These are phyloP conservation scores for Whalleya microplaca DNA, from an alignment of 2,329 filamentous ascomycete species.

Conservation along the genomic window DNA sequence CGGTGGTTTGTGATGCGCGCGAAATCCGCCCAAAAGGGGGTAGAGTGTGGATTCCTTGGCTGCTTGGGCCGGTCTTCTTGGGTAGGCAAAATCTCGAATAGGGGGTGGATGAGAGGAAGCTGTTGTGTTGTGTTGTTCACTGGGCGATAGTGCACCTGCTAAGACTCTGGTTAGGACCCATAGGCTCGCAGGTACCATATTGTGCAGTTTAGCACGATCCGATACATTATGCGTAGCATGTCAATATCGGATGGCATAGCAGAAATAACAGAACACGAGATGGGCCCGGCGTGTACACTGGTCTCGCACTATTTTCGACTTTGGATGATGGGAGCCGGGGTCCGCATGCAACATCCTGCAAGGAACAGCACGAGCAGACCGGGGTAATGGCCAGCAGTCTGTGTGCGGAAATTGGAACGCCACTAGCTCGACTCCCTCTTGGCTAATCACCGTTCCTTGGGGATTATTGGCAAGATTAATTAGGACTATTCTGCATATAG, in stretches of 20 bases:
- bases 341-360: slow-evolving; percentile 22
- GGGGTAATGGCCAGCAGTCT: slow-evolving; percentile 15
- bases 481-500: too few species aligned
- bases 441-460: slow-evolving; percentile 17
- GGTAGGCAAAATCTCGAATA: slow-evolving; percentile 8
- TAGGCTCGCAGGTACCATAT: slow-evolving; percentile 3
- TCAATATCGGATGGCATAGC: slow-evolving; percentile 19
- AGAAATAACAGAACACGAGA: slow-evolving; percentile 21
- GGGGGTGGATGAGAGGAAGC: slow-evolving; percentile 1
- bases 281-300: slow-evolving; percentile 23
- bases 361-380: slow-evolving; percentile 26
- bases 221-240: slow-evolving; percentile 17
- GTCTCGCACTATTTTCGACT: slow-evolving; percentile 24
- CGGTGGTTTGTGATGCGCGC: slow-evolving; percentile 19
- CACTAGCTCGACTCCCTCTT: slow-evolving; percentile 22
- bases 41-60: slow-evolving; percentile 16
- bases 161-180: slow-evolving; percentile 5
- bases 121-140: background rate
- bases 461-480: background rate
- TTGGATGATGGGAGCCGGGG: slow-evolving; percentile 22
- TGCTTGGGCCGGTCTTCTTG: slow-evolving; percentile 8
- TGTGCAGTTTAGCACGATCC: slow-evolving; percentile 4
- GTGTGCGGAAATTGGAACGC: slow-evolving; percentile 30
- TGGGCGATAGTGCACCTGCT: slow-evolving; percentile 10
- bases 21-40: slow-evolving; percentile 12